Percentiles rank a stretch among this genome's conserved stretches.
Conservation (phyloP, 352 stramenopile species). For the Globisporangium spiculum region DNA sequence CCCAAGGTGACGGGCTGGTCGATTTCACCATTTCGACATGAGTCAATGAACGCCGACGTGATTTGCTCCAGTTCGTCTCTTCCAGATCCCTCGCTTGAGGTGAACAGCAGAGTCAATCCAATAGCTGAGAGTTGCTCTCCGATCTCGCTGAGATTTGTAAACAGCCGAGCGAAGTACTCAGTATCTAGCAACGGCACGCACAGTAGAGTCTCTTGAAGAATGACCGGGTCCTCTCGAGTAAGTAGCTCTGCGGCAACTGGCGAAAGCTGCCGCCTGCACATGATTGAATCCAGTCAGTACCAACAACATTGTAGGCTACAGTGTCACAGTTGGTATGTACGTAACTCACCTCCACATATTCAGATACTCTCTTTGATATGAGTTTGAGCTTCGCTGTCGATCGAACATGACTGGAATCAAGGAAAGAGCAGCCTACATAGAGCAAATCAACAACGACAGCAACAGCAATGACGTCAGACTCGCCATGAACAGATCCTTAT, state of each 20-base stretch:
- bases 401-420: neutral
- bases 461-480: neutral
- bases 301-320: neutral
- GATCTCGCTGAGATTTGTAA: neutral
- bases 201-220: conserved; percentile 8
- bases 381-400: neutral
- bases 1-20: neutral
- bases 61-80: conserved; percentile 18
- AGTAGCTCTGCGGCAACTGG: conserved; percentile 20
- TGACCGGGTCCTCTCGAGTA: neutral
- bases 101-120: conserved; percentile 24
- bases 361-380: neutral
- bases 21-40: conserved; percentile 14
- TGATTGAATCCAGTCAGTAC: neutral
- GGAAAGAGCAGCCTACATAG: neutral
- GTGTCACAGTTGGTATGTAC: neutral
- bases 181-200: conserved; percentile 11
- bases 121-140: neutral
- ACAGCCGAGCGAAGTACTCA: conserved; percentile 5
- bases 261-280: conserved; percentile 27
- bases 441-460: neutral
- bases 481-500: neutral
- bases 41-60: conserved; percentile 29
- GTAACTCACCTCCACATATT: conserved; percentile 12
- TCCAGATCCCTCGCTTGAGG: conserved; percentile 5